Percentiles rank a stretch among this genome's conserved stretches.
phyloP scores from a whole-genome alignment of 352 stramenopile genomes.

The Phytophthora tentaculata region DNA sequence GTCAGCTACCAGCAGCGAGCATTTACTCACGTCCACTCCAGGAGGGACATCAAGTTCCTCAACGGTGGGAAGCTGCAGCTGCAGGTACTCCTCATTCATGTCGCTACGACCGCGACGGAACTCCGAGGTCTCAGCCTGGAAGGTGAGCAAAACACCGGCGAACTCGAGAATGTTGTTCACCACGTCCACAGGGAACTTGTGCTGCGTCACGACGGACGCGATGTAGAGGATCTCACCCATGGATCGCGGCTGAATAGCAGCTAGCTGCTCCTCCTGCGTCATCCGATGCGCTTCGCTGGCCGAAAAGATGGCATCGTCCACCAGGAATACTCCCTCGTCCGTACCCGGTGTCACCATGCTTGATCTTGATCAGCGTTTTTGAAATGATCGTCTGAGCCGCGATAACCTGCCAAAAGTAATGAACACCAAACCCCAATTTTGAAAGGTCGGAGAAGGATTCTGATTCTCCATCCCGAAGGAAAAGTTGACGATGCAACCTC shows the following conservation, averaged over 20 bases:
- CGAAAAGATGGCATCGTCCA: conserved; percentile 38
- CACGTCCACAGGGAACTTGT: conserved; percentile 43
- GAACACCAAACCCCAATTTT: conserved; percentile 8
- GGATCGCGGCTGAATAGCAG: conserved; percentile 20
- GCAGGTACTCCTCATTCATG: conserved; percentile 70
- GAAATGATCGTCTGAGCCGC: too few species aligned
- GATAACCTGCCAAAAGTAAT: conserved; percentile 14
- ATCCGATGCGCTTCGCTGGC: conserved; percentile 22
- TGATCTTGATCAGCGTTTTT: too few species aligned
- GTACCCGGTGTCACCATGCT: conserved; percentile 21
- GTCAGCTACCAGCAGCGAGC: conserved; percentile 54
- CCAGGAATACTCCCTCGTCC: conserved; percentile 43
- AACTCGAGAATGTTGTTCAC: conserved; percentile 60
- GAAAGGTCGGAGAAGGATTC: conserved; percentile 28
- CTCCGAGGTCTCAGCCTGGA: conserved; percentile 48
- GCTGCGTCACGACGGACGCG: conserved; percentile 45
- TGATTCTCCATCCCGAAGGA: conserved; percentile 7
- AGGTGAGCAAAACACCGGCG: conserved; percentile 56
- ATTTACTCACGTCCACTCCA: conserved; percentile 50
- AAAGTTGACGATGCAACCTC: conserved; percentile 26
- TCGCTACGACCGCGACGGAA: conserved; percentile 33
- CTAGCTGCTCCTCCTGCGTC: conserved; percentile 29
- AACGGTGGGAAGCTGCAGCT: conserved; percentile 42
- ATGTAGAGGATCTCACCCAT: conserved; percentile 53
- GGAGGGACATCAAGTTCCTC: conserved; percentile 44